Evolutionary conservation across 495 filamentous ascomycete species (phyloP).

Genomic region (Podospora fimiseda): DNA sequence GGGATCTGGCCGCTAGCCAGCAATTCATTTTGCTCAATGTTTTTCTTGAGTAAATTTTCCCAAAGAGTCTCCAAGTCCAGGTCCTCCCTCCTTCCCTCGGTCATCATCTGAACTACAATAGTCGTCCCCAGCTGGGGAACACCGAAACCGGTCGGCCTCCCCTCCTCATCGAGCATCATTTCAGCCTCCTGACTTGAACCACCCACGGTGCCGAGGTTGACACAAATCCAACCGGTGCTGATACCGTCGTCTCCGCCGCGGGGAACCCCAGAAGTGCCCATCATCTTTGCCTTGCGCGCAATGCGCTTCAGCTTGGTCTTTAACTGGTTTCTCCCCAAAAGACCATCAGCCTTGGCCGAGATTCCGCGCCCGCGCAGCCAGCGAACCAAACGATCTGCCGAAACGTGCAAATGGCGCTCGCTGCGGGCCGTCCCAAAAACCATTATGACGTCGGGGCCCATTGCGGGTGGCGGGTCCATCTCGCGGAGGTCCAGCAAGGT

Average conservation of each 20-base stretch:
- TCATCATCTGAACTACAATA: constrained; percentile 85
- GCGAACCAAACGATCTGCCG: constrained; percentile 79
- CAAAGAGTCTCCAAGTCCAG: constrained; percentile 79
- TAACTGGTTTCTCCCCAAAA: constrained; percentile 83
- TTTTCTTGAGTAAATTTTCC: constrained; percentile 35
- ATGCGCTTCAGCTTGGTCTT: constrained; percentile 79
- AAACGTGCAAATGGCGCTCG: constrained; percentile 88
- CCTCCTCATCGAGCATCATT: constrained; percentile 32
- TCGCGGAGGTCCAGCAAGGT: constrained; percentile 71
- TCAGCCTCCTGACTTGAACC: constrained; percentile 36
- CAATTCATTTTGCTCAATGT: constrained; percentile 9
- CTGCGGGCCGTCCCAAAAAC: constrained; percentile 86
- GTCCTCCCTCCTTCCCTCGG: constrained; percentile 74
- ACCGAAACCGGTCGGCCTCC: constrained; percentile 72
- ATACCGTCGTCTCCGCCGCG: constrained; percentile 69
- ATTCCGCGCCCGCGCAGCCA: constrained; percentile 76
- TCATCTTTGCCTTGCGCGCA: constrained; percentile 67
- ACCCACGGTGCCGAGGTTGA: constrained; percentile 72
- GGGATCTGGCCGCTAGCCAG: background rate
- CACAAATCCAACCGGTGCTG: constrained; percentile 90
- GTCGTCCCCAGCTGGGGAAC: constrained; percentile 46
- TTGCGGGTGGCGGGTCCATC: constrained; percentile 76
- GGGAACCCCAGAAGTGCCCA: constrained; percentile 47
- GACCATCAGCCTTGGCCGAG: constrained; percentile 71
- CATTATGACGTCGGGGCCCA: constrained; percentile 88